These are phyloP conservation scores for Zasmidium cellare DNA, from an alignment of 2,329 filamentous ascomycete species.

Conservation along the genomic window DNA sequence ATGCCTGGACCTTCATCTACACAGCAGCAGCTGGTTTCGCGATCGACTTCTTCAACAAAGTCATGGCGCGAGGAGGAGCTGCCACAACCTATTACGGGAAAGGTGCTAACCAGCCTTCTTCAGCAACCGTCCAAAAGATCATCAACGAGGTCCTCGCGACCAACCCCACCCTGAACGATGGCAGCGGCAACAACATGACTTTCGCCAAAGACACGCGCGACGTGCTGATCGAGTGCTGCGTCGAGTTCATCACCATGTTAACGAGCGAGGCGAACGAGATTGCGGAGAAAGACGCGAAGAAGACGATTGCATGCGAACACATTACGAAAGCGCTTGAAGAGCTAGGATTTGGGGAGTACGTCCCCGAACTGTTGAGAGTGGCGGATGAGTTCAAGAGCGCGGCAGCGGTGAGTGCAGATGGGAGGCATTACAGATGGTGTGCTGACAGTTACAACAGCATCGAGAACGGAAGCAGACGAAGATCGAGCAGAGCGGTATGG, in stretches of 20 bases:
- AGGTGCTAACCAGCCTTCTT: constrained; percentile 5
- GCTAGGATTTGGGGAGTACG: constrained; percentile 89
- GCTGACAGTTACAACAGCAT: constrained; percentile 55
- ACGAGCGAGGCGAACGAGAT: constrained; percentile 99
- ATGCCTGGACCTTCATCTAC: background rate
- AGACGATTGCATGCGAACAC: constrained; percentile 97
- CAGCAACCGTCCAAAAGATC: constrained; percentile 75
- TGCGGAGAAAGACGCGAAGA: constrained; percentile 97
- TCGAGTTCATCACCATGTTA: constrained; percentile 97
- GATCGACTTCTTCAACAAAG: too few species aligned
- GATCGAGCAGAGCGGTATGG: constrained; percentile 90
- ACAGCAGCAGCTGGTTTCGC: background rate
- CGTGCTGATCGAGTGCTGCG: constrained; percentile 94
- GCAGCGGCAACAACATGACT: constrained; percentile 57
- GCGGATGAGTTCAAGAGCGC: constrained; percentile 90
- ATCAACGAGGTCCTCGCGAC: constrained; percentile 88
- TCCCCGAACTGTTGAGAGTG: constrained; percentile 81
- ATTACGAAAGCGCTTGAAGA: constrained; percentile 93
- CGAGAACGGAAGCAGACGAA: constrained; percentile 97
- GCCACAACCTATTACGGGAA: too few species aligned
- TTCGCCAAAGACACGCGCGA: constrained; percentile 96
- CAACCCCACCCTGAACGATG: constrained; percentile 51
- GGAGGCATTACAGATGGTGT: constrained; percentile 9
- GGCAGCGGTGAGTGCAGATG: constrained; percentile 67
- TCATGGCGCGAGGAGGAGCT: too few species aligned